phyloP scores from a whole-genome alignment of 1,284 basidiomycete species.

The Earliella scabrosa region DNA sequence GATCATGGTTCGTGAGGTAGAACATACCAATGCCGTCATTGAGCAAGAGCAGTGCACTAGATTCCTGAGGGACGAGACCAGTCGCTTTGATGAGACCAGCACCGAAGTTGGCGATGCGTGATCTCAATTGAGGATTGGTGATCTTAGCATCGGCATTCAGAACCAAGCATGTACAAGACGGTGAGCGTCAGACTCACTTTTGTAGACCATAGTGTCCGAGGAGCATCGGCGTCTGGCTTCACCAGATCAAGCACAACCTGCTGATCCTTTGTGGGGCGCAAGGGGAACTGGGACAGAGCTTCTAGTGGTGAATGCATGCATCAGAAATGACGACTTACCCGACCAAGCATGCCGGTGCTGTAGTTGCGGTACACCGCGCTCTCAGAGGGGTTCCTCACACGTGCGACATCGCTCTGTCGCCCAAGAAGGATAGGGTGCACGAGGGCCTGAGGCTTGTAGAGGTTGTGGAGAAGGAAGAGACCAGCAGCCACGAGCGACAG shows the following conservation, averaged over 20 bases:
- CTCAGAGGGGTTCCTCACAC: slow-evolving; percentile 73
- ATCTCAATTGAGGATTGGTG: slow-evolving; percentile 67
- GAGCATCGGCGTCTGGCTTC: slow-evolving; percentile 63
- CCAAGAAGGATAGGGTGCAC: slow-evolving; percentile 85
- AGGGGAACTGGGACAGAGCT: slow-evolving; percentile 58
- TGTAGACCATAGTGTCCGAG: slow-evolving; percentile 76
- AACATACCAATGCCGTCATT: slow-evolving; percentile 73
- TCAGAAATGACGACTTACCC: slow-evolving; percentile 48
- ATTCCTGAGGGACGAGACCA: slow-evolving; percentile 61
- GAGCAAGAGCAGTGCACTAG: slow-evolving; percentile 71
- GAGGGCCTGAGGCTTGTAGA: slow-evolving; percentile 78
- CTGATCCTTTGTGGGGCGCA: slow-evolving; percentile 71
- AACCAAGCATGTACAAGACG: neutral
- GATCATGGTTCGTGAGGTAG: neutral
- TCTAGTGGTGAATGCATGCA: neutral
- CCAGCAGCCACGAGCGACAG: slow-evolving; percentile 74
- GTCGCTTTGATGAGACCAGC: slow-evolving; percentile 66
- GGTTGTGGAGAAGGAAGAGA: slow-evolving; percentile 72
- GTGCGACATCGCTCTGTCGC: slow-evolving; percentile 81
- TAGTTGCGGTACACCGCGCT: slow-evolving; percentile 85
- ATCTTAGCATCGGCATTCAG: slow-evolving; percentile 47
- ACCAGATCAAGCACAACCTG: slow-evolving; percentile 69
- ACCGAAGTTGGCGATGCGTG: slow-evolving; percentile 68
- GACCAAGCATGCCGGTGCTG: slow-evolving; percentile 75
- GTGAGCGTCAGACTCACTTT: slow-evolving; percentile 50